phyloP scores from a whole-genome alignment of 2,329 filamentous ascomycete genomes.

The Metarhizium robertsii region DNA sequence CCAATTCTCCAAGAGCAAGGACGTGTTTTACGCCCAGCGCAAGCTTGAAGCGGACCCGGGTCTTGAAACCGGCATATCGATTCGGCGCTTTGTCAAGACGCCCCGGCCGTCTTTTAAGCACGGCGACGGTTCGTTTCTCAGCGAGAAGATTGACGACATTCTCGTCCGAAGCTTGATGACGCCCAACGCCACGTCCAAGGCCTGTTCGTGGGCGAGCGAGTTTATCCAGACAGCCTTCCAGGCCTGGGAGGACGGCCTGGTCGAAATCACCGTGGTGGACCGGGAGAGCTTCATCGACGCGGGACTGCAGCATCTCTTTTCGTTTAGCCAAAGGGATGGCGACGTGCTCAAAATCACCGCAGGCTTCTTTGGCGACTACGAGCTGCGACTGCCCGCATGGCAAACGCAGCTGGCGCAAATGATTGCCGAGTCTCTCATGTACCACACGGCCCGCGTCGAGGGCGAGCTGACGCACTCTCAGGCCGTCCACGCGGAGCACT shows the following conservation, averaged over 20 bases:
- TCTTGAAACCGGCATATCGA: neutral
- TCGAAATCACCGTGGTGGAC: constrained; percentile 14
- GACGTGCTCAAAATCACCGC: constrained; percentile 15
- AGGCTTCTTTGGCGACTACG: constrained; percentile 17
- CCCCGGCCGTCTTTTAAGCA: neutral
- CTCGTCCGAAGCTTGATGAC: neutral
- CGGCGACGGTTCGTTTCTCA: neutral
- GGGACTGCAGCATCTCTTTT: constrained; percentile 15
- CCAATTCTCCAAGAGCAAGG: neutral
- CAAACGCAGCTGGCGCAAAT: constrained; percentile 14
- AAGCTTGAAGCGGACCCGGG: neutral
- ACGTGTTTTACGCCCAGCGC: constrained; percentile 1
- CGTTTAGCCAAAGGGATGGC: constrained; percentile 14
- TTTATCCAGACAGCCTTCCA: neutral
- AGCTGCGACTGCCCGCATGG: constrained; percentile 16
- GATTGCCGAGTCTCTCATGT: constrained; percentile 22
- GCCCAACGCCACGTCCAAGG: neutral
- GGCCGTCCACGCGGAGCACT: constrained; percentile 23
- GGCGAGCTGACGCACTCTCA: constrained; percentile 17
- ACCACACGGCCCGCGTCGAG: constrained; percentile 21
- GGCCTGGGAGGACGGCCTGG: constrained; percentile 6
- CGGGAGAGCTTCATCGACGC: constrained; percentile 16
- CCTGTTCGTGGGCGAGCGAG: neutral
- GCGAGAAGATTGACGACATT: neutral
- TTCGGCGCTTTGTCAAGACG: neutral